phyloP scores from a whole-genome alignment of 192 early-diverging fungal genomes.

The Entomortierella beljakovae region DNA sequence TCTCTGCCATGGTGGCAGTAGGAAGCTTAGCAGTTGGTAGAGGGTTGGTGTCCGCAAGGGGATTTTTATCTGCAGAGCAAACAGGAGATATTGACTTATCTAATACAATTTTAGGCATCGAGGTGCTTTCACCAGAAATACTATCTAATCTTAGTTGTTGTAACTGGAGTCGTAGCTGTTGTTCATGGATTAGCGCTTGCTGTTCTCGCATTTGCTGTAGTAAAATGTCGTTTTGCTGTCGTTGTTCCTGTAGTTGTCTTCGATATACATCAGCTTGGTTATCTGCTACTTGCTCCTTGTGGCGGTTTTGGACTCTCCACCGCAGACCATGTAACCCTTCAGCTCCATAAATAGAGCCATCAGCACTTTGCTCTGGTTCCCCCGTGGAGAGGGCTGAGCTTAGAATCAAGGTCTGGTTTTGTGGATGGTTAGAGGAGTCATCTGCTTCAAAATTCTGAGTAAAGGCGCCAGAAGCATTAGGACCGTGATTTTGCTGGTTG shows the following conservation, averaged over 20 bases:
- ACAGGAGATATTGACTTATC: neutral
- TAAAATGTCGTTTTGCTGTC: constrained; percentile 13
- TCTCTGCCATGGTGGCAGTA: too few species aligned
- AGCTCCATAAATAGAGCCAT: neutral
- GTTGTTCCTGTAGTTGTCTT: constrained; percentile 10
- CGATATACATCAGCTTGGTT: neutral
- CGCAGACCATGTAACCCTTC: neutral
- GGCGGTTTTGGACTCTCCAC: neutral
- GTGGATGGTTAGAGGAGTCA: neutral
- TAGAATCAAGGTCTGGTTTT: neutral
- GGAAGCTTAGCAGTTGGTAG: too few species aligned
- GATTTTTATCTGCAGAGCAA: too few species aligned
- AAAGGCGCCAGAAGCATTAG: too few species aligned
- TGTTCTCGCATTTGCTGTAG: constrained; percentile 14
- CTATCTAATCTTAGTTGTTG: constrained; percentile 3
- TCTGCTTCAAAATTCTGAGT: neutral
- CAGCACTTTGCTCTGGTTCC: neutral
- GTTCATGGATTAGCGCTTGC: constrained; percentile 13
- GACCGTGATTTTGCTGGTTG: too few species aligned
- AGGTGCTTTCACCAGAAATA: neutral
- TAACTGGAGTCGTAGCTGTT: constrained; percentile 24
- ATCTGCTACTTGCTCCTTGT: neutral
- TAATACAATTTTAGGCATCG: constrained; percentile 4
- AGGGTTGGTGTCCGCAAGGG: neutral
- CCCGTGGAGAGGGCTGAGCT: neutral